Conservation (phyloP, 1,284 basidiomycete genomes). For the Apiotrichum brassicae region DNA sequence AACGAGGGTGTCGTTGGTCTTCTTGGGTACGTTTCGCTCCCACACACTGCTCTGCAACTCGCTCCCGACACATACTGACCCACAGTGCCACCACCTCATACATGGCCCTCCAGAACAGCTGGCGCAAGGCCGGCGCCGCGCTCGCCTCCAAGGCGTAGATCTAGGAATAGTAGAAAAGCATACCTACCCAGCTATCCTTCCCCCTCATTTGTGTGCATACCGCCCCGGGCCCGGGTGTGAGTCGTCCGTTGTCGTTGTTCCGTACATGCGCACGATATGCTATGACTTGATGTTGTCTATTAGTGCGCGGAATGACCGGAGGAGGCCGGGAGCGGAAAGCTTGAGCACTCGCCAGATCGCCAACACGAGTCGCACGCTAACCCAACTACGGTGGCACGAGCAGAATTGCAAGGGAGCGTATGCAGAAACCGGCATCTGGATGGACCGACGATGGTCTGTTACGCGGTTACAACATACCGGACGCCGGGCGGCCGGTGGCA, state of each 20-base stretch:
- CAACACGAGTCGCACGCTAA: no score
- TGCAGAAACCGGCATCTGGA: no score
- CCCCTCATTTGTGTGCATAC: not conserved
- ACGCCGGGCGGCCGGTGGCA: no score
- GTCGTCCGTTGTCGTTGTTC: not conserved
- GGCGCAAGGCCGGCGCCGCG: conserved; percentile 39
- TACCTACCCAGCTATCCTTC: not conserved
- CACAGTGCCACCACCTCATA: conserved; percentile 46
- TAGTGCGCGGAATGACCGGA: no score
- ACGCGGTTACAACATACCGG: no score
- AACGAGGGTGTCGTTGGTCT: conserved; percentile 82
- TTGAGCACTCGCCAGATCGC: no score
- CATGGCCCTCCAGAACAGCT: conserved; percentile 48
- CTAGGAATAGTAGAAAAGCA: not conserved
- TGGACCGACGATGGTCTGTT: no score
- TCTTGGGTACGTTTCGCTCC: conserved; percentile 46
- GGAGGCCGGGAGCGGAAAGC: no score
- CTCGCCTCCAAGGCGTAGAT: conserved; percentile 1
- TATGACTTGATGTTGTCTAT: not conserved
- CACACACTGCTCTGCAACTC: not conserved
- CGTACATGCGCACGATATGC: conserved; percentile 1
- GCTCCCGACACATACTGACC: conserved; percentile 10
- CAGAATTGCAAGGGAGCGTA: no score
- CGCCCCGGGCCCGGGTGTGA: not conserved
- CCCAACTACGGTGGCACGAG: no score